phyloP scores from a whole-genome alignment of 176 grass and related monocot species.

The Avena atlantica region DNA sequence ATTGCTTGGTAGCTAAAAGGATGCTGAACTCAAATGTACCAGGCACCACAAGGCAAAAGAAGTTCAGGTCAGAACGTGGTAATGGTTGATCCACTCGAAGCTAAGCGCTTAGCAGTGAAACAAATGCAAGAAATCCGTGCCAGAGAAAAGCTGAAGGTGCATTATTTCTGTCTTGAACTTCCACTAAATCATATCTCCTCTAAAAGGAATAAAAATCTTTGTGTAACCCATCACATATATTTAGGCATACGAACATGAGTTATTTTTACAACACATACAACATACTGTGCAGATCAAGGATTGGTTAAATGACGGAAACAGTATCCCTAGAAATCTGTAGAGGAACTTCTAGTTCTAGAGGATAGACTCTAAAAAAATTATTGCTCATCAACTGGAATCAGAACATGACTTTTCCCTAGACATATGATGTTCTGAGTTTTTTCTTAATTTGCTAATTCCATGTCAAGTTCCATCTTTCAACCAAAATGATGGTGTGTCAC shows the following conservation, averaged over 20 bases:
- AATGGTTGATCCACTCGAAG: conserved; percentile 97
- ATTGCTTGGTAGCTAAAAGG: conserved; percentile 35
- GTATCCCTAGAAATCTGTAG: neutral
- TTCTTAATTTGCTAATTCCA: neutral
- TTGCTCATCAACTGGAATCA: neutral
- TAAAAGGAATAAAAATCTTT: conserved; percentile 31
- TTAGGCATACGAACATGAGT: neutral
- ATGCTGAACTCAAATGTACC: conserved; percentile 30
- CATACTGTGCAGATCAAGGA: neutral
- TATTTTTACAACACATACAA: neutral
- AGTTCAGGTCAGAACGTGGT: conserved; percentile 68
- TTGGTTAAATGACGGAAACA: neutral
- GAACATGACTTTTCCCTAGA: neutral
- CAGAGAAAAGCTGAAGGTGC: conserved; percentile 84
- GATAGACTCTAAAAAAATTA: neutral
- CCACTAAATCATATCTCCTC: conserved; percentile 24
- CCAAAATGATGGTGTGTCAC: neutral
- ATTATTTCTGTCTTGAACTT: conserved; percentile 26
- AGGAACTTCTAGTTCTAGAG: neutral
- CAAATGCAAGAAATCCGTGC: conserved; percentile 90
- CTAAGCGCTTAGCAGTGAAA: conserved; percentile 87
- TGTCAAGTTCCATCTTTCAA: neutral
- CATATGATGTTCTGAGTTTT: neutral
- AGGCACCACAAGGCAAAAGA: conserved; percentile 70
- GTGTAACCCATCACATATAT: neutral